Base-by-base conservation (phyloP, 2,329 filamentous ascomycete genomes). In the Venturia pyrina region DNA sequence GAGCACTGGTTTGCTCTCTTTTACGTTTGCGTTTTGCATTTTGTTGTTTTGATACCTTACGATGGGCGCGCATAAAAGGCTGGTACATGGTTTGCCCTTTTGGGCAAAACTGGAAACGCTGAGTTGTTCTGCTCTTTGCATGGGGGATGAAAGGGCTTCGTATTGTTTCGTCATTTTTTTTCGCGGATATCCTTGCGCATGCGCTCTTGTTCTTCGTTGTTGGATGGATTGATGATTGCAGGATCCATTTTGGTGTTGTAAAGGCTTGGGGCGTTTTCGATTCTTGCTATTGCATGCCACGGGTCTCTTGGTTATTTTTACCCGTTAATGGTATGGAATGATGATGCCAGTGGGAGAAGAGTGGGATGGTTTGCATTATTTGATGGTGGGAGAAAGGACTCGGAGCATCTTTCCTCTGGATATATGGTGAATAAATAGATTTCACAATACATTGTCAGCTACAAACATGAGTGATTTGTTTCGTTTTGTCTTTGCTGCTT, bases 1-100 rank as follows among this genome's bases (percentile, higher is more conserved):
- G 63, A 65, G 63, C 50, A 65, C 50, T 41, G 28, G 50, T 40
- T 34, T 60, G 60, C 60, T 62, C 60, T 50, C 6, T 50, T 50
- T 50, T 24, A n/a, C 3, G 7, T 53, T 53, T 53, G 48, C 48
- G 41, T 53, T 32, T 53, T 53, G 21, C 11, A 11, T 28, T 46
- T 43, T 62, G 53, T 13, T 37, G n/a, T 50, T n/a, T 19, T 24
- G 5, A 19, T 34, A 19, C 7, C 7, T 37, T 17, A 32, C 11
- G 50, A 32, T 17, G 24, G 53, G 17, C 53, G 24, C 32, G 17
- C 53, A n/a, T 32, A 59, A 59, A 59, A 59, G 53, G 28, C 28
- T 15, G 32, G 53, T 19, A 15, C 32, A 21, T 59, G 53, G 32
- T 37, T n/a, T 40, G 37, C 5, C 37, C 17, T 13, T 13, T 37